phyloP scores from a whole-genome alignment of 331 rosid species.

The Quercus phellos region DNA sequence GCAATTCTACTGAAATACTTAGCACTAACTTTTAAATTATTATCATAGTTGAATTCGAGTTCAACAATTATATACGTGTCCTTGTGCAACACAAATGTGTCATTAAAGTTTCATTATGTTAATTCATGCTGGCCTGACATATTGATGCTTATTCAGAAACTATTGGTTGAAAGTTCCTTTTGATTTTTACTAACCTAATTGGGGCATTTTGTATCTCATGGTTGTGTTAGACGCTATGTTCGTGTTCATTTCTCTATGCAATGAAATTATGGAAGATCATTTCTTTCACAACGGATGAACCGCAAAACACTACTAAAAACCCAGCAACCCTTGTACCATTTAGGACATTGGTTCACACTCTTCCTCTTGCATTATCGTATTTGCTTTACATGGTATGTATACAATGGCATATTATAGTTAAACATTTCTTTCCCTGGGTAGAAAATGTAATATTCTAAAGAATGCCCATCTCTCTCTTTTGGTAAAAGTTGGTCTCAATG shows the following conservation, averaged over 20 bases:
- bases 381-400: conserved; percentile 60
- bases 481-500: conserved; percentile 60
- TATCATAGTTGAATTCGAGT: not conserved
- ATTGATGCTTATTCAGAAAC: not conserved
- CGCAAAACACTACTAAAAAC: conserved; percentile 27
- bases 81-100: not conserved
- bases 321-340: conserved; percentile 40
- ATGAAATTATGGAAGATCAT: conserved; percentile 45
- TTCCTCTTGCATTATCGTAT: conserved; percentile 62
- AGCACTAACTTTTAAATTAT: not conserved
- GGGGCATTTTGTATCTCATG: conserved; percentile 4
- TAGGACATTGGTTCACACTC: conserved; percentile 40
- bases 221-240: conserved; percentile 45
- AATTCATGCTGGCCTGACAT: not conserved
- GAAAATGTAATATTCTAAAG: not conserved
- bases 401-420: not conserved
- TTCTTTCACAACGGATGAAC: conserved; percentile 49
- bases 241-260: conserved; percentile 47
- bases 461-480: conserved; percentile 15
- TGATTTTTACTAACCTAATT: not conserved
- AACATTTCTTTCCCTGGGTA: not conserved
- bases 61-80: not conserved
- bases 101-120: not conserved
- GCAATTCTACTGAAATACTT: not conserved
- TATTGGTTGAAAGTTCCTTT: not conserved